These are phyloP conservation scores for Fusarium torreyae DNA, from an alignment of 2,329 filamentous ascomycete species.

Conservation along the genomic window DNA sequence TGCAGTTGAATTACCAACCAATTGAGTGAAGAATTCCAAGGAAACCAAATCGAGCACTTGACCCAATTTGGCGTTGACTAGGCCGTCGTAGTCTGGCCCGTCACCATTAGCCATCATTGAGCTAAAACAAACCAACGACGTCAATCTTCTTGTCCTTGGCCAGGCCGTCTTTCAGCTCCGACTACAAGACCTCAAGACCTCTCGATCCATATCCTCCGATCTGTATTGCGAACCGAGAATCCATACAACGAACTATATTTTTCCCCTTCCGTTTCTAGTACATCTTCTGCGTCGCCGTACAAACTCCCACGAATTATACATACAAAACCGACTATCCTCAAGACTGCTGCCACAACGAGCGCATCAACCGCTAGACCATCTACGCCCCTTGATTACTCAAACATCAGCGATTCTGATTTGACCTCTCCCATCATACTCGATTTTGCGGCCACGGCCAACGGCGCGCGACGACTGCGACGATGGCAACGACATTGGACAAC, in stretches of 20 bases:
- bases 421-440: constrained; percentile 6
- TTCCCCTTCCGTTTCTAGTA: not conserved
- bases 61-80: constrained; percentile 34
- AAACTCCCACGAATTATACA: constrained; percentile 13
- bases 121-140: constrained; percentile 45
- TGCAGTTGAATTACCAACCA: constrained; percentile 29
- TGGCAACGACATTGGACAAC: constrained; percentile 44
- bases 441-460: not conserved
- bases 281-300: constrained; percentile 5
- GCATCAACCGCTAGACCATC: constrained; percentile 34
- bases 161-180: constrained; percentile 18
- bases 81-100: constrained; percentile 23
- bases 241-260: not conserved
- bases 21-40: constrained; percentile 30
- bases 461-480: constrained; percentile 10
- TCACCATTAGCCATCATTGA: constrained; percentile 31
- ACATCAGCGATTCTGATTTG: constrained; percentile 19
- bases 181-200: constrained; percentile 26
- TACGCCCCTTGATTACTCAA: constrained; percentile 19
- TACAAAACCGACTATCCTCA: constrained; percentile 17
- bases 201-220: constrained; percentile 5
- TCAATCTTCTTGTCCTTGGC: constrained; percentile 41
- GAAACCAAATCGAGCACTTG: constrained; percentile 42
- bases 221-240: constrained; percentile 8
- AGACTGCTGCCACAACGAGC: constrained; percentile 15